Conservation (phyloP, 2,329 filamentous ascomycete genomes). For the Beauveria sp. region DNA sequence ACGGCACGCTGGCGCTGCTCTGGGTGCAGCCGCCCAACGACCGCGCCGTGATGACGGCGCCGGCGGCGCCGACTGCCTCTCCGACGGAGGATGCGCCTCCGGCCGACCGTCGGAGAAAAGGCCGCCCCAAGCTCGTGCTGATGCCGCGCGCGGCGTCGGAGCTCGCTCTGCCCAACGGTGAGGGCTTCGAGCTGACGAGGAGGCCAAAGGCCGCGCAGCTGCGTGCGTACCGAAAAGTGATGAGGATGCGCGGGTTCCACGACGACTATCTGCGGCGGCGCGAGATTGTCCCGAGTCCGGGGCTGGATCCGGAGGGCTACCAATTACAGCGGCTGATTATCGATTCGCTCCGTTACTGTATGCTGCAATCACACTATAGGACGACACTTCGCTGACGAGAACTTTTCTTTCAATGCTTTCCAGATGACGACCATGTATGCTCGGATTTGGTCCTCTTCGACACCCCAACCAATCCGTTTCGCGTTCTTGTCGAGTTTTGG, state of each 20-base stretch:
- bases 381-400: too few relatives aligned
- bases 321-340: conserved; percentile 6
- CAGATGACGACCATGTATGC: conserved; percentile 4
- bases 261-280: neutral
- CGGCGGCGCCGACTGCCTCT: too few relatives aligned
- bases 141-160: conserved; percentile 8
- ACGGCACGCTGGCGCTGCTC: conserved; percentile 12
- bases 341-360: conserved; percentile 12
- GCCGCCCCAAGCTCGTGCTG: conserved; percentile 13
- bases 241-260: conserved; percentile 1
- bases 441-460: conserved; percentile 14
- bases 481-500: conserved; percentile 4
- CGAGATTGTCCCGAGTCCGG: neutral
- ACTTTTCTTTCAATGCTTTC: neutral
- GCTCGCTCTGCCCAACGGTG: neutral
- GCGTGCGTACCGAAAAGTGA: neutral
- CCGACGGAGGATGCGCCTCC: neutral
- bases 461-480: conserved; percentile 10
- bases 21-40: conserved; percentile 12
- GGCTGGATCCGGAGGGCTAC: conserved; percentile 11
- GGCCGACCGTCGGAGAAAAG: conserved; percentile 2
- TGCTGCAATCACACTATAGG: neutral
- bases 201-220: neutral
- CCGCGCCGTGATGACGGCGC: neutral
- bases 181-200: neutral